Evolutionary conservation across 73 alveolate species (phyloP).

Genomic region (Durusdinium trenchii): DNA sequence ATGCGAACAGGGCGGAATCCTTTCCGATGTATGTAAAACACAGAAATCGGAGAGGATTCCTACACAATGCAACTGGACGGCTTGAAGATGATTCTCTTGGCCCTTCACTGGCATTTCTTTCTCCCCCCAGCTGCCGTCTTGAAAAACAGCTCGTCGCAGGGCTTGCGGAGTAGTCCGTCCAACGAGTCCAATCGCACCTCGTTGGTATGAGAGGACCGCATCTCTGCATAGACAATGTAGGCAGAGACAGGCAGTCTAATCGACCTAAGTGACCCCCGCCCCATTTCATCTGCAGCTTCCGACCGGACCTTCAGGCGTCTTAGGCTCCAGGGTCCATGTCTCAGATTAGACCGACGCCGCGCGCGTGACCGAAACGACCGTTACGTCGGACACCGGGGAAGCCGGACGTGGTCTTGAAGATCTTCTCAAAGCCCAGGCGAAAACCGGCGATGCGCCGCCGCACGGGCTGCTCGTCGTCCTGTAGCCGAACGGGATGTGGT

Average conservation of each 20-base stretch:
- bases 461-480: constrained; percentile 66
- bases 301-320: too few relatives aligned
- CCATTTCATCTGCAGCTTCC: background rate
- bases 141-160: too few relatives aligned
- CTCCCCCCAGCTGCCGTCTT: too few relatives aligned
- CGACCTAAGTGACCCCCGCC: constrained; percentile 18
- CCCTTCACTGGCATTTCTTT: too few relatives aligned
- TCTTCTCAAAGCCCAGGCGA: constrained; percentile 92
- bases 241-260: constrained; percentile 82
- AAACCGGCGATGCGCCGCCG: constrained; percentile 84
- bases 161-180: too few relatives aligned
- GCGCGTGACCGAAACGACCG: background rate
- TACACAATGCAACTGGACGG: too few relatives aligned
- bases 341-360: background rate
- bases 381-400: background rate
- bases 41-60: too few relatives aligned
- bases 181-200: too few relatives aligned
- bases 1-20: too few relatives aligned
- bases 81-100: too few relatives aligned
- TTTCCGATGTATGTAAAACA: too few relatives aligned
- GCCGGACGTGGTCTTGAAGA: constrained; percentile 93
- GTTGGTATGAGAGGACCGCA: constrained; percentile 75
- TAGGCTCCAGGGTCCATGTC: background rate
- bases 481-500: background rate
- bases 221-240: constrained; percentile 80